Conservation (phyloP, 257 asterid species). For the Nicotiana attenuata region DNA sequence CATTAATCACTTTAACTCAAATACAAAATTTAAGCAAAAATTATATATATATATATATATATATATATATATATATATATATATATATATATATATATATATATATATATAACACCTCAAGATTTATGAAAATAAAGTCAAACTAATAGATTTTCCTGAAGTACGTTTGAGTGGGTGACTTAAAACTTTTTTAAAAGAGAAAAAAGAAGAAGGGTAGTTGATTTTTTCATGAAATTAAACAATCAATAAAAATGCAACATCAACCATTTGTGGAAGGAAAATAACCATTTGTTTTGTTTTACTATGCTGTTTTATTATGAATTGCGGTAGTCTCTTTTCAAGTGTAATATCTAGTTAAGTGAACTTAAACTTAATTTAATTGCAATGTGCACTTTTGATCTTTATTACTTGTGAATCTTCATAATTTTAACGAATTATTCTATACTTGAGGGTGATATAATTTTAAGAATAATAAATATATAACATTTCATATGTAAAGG, state of each 20-base stretch:
- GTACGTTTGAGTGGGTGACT: not conserved
- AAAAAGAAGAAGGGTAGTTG: not conserved
- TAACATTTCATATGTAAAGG: not conserved
- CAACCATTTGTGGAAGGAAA: not conserved
- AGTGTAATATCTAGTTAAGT: not conserved
- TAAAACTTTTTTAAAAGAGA: not conserved
- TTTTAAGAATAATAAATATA: too few relatives aligned
- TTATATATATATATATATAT: too few relatives aligned
- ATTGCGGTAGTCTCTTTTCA: not conserved
- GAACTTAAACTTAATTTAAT: not conserved
- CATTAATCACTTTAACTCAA: not conserved
- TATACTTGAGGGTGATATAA: not conserved
- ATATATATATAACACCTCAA: too few relatives aligned
- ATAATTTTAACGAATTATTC: too few relatives aligned
- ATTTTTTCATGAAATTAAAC: too few relatives aligned
- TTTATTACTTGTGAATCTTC: not conserved
- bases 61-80: fast-evolving
- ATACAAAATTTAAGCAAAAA: too few relatives aligned
- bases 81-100: too few relatives aligned
- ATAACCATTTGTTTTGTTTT: too few relatives aligned
- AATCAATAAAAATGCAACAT: not conserved
- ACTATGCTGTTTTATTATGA: not conserved
- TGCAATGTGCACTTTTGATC: not conserved
- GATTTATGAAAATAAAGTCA: too few relatives aligned
- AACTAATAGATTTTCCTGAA: not conserved